Evolutionary conservation across 257 asterid genomes (phyloP).

Genomic region (Salvia miltiorrhiza): DNA sequence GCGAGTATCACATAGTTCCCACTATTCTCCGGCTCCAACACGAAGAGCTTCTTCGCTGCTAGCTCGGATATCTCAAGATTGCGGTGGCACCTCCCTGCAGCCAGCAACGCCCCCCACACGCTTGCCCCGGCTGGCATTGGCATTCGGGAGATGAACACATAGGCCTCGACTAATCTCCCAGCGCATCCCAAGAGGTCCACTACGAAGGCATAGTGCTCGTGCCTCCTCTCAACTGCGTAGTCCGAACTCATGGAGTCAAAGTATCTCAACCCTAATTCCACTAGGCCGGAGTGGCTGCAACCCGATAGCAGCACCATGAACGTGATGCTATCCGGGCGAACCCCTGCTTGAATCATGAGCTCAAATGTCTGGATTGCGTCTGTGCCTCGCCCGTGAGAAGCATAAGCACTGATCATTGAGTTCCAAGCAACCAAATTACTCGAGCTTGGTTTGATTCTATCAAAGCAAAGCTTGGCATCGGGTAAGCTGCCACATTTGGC

Average conservation of each 20-base stretch:
- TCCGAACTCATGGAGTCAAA: slow-evolving; percentile 51
- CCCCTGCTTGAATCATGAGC: slow-evolving; percentile 51
- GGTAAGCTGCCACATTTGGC: slow-evolving; percentile 75
- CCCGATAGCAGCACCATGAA: slow-evolving; percentile 77
- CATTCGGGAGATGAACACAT: slow-evolving; percentile 48
- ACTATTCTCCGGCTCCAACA: slow-evolving; percentile 67
- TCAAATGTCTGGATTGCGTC: slow-evolving; percentile 62
- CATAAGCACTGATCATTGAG: slow-evolving; percentile 68
- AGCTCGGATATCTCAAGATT: slow-evolving; percentile 80
- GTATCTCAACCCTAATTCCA: slow-evolving; percentile 64
- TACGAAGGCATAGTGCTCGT: slow-evolving; percentile 73
- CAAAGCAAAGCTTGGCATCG: slow-evolving; percentile 64
- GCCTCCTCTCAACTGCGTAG: slow-evolving; percentile 48
- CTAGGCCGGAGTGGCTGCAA: slow-evolving; percentile 82
- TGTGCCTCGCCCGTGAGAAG: slow-evolving; percentile 64
- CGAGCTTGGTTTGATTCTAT: slow-evolving; percentile 33
- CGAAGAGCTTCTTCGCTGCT: slow-evolving; percentile 60
- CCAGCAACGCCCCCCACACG: slow-evolving; percentile 82
- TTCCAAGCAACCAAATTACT: slow-evolving; percentile 73
- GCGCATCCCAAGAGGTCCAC: slow-evolving; percentile 81
- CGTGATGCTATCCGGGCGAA: slow-evolving; percentile 64
- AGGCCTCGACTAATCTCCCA: slow-evolving; percentile 73
- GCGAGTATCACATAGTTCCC: slow-evolving; percentile 71
- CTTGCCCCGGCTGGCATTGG: slow-evolving; percentile 76
- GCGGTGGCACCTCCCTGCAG: slow-evolving; percentile 56